phyloP scores from a whole-genome alignment of 2,329 filamentous ascomycete species.

The Trichoderma asperellum region DNA sequence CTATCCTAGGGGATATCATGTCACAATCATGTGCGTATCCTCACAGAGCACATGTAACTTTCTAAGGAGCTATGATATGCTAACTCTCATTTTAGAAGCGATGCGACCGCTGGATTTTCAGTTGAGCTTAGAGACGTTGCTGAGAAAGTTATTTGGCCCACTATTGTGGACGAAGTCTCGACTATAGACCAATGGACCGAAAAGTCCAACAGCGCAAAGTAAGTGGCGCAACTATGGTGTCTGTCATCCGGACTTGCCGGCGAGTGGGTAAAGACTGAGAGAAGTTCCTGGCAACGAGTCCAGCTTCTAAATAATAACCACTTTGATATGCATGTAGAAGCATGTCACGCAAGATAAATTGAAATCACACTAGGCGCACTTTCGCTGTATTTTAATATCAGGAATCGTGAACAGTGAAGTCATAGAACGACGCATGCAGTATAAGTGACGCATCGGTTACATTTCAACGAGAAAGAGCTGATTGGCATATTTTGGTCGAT shows the following conservation, averaged over 20 bases:
- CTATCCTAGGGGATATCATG: conserved; percentile 20
- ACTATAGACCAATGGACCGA: conserved; percentile 8
- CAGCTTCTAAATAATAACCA: background rate
- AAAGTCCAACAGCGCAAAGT: background rate
- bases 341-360: background rate
- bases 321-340: background rate
- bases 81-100: conserved; percentile 5
- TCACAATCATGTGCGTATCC: conserved; percentile 24
- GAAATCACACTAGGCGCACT: too few species aligned
- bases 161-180: conserved; percentile 24
- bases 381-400: too few species aligned
- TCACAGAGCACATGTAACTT: background rate
- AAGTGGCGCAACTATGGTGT: background rate
- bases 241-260: background rate
- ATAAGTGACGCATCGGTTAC: too few species aligned
- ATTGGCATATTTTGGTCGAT: background rate
- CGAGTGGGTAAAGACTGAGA: background rate
- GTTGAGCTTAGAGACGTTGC: conserved; percentile 21
- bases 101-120: conserved; percentile 27
- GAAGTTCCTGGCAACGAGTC: background rate
- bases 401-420: too few species aligned
- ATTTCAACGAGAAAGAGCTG: background rate
- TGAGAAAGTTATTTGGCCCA: conserved; percentile 26
- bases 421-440: too few species aligned
- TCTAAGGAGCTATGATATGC: background rate